Conservation (phyloP, 805 yeast species). For the Maudiozyma pseudohumilis region DNA sequence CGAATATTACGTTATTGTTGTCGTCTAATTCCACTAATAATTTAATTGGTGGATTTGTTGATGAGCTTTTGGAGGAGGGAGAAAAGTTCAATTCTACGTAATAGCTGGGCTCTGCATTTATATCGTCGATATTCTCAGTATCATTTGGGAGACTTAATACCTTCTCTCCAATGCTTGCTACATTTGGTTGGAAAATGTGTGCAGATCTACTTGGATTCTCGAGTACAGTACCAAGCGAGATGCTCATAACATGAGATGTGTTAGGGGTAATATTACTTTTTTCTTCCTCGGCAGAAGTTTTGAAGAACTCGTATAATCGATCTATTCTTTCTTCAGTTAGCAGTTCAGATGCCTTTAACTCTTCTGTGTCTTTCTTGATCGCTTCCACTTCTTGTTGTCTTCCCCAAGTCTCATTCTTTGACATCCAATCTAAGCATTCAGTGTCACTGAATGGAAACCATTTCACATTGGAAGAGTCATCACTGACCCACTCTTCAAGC, state of each 20-base stretch:
- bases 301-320: slow-evolving; percentile 11
- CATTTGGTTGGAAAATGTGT: slow-evolving; percentile 18
- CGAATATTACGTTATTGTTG: slow-evolving; percentile 15
- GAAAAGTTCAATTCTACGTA: slow-evolving; percentile 21
- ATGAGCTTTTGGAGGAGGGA: slow-evolving; percentile 8
- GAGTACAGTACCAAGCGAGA: slow-evolving; percentile 22
- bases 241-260: slow-evolving; percentile 13
- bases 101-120: slow-evolving; percentile 20
- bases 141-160: slow-evolving; percentile 16
- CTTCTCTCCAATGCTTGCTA: slow-evolving; percentile 17
- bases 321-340: slow-evolving; percentile 11
- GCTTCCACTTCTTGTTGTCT: slow-evolving; percentile 12
- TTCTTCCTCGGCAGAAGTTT: background rate
- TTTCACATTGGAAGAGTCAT: slow-evolving; percentile 1
- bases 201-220: background rate
- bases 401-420: slow-evolving; percentile 17
- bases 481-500: slow-evolving; percentile 1
- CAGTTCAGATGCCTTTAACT: background rate
- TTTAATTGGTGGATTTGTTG: slow-evolving; percentile 12
- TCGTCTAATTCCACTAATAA: slow-evolving; percentile 27
- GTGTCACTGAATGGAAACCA: slow-evolving; percentile 22
- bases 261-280: background rate
- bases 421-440: slow-evolving; percentile 22
- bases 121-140: slow-evolving; percentile 5
- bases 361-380: background rate